Evolutionary conservation across 176 grass and related monocot genomes (phyloP).

Genomic region (Rhynchospora breviuscula): DNA sequence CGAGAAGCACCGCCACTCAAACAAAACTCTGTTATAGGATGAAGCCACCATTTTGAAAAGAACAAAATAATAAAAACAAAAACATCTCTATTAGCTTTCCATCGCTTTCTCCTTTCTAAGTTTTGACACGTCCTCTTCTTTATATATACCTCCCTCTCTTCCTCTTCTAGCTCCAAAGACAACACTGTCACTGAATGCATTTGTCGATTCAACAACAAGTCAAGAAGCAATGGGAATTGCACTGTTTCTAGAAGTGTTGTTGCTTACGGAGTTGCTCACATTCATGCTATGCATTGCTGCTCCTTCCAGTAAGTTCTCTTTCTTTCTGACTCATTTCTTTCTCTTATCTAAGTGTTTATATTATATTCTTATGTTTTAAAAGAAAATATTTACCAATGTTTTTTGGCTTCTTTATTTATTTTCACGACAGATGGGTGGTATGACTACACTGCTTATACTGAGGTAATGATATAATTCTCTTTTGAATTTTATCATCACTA

Average conservation of each 20-base stretch:
- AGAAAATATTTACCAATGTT: neutral
- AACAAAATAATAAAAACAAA: no score
- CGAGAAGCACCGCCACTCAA: slow-evolving; percentile 9
- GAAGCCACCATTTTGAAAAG: no score
- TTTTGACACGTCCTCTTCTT: neutral
- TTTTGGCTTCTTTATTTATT: neutral
- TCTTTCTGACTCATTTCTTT: neutral
- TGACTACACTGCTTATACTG: slow-evolving; percentile 37
- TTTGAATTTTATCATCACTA: neutral
- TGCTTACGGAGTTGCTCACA: slow-evolving; percentile 2
- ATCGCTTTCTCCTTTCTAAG: neutral
- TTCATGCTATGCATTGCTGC: slow-evolving; percentile 11
- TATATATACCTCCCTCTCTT: slow-evolving; percentile 19
- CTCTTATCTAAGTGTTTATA: neutral
- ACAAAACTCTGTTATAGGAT: neutral
- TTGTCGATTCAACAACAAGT: neutral
- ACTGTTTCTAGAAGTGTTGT: neutral
- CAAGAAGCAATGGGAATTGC: neutral
- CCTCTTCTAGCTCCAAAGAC: neutral
- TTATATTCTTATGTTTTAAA: neutral
- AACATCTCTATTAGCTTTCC: no score
- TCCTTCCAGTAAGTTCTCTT: slow-evolving; percentile 1
- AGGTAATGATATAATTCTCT: slow-evolving; percentile 19
- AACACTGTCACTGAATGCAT: neutral
- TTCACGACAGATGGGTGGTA: slow-evolving; percentile 21